These are phyloP conservation scores for Yamadazyma siamensis DNA, from an alignment of 1,139 yeast species.

Conservation along the genomic window DNA sequence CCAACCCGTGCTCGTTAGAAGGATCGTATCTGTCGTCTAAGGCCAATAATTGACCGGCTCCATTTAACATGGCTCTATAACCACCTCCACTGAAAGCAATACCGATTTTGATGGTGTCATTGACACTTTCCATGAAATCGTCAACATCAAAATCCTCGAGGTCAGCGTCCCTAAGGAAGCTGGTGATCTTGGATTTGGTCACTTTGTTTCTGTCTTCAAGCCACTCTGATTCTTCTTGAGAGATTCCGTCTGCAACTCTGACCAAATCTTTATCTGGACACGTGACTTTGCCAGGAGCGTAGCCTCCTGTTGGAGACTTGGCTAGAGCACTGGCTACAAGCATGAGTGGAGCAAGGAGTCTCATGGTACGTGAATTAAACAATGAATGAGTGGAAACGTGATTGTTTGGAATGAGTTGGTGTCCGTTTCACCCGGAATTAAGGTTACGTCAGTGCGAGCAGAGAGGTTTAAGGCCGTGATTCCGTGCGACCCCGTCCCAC, in stretches of 20 bases:
- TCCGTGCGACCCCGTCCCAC: no score
- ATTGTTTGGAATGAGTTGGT: no score
- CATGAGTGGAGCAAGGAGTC: not conserved
- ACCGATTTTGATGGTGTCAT: constrained; percentile 36
- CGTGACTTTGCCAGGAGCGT: constrained; percentile 62
- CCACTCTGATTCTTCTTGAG: constrained; percentile 41
- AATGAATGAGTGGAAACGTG: not conserved
- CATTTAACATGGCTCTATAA: constrained; percentile 44
- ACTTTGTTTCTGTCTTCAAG: constrained; percentile 49
- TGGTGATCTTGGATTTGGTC: constrained; percentile 54
- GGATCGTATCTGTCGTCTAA: constrained; percentile 28
- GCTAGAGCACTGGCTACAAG: constrained; percentile 1
- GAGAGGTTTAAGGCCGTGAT: no score
- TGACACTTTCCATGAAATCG: constrained; percentile 39
- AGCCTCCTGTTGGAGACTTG: constrained; percentile 51
- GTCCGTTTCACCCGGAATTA: no score
- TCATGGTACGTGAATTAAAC: not conserved
- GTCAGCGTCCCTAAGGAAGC: constrained; percentile 59
- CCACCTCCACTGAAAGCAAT: constrained; percentile 48
- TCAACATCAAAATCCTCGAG: constrained; percentile 62
- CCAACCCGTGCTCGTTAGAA: constrained; percentile 52
- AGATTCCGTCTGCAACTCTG: constrained; percentile 27
- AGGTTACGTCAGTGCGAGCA: no score
- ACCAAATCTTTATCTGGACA: constrained; percentile 45
- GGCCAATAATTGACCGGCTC: constrained; percentile 44